These are phyloP conservation scores for Aspergillus ellipticus DNA, from an alignment of 495 filamentous ascomycete genomes.

Conservation along the genomic window DNA sequence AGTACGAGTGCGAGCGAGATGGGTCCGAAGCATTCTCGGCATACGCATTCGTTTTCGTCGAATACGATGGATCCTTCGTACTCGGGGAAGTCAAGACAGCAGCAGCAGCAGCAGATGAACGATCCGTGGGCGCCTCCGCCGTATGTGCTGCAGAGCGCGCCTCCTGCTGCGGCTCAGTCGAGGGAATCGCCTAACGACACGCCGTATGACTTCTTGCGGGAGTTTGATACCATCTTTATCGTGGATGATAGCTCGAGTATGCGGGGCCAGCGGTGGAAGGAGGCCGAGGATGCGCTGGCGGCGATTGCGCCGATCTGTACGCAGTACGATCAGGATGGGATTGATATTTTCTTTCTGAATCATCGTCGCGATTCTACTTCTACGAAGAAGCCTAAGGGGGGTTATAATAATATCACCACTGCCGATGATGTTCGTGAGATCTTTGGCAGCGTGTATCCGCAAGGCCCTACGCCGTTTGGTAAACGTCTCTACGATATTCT, in stretches of 20 bases:
- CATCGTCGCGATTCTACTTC: conserved; percentile 28
- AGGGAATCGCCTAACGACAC: conserved; percentile 20
- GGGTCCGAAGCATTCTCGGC: background rate
- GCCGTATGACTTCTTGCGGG: conserved; percentile 74
- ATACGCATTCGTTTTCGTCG: background rate
- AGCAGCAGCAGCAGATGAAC: background rate
- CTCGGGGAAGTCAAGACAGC: background rate
- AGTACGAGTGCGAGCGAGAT: background rate
- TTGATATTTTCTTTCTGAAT: conserved; percentile 95
- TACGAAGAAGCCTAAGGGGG: conserved; percentile 24
- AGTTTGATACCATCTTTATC: conserved; percentile 89
- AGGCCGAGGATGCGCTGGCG: conserved; percentile 67
- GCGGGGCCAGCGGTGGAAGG: conserved; percentile 72
- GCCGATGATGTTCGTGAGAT: conserved; percentile 55
- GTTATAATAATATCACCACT: conserved; percentile 56
- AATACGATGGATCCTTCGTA: background rate
- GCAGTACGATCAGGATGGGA: conserved; percentile 77
- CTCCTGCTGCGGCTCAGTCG: background rate
- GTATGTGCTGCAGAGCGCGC: conserved; percentile 22
- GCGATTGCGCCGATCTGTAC: conserved; percentile 85
- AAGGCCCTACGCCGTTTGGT: conserved; percentile 72
- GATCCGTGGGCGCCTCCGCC: conserved; percentile 32
- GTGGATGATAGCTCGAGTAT: conserved; percentile 93
- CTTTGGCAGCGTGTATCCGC: conserved; percentile 62
- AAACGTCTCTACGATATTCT: conserved; percentile 69